Evolutionary conservation across 2,329 filamentous ascomycete species (phyloP).

Genomic region (Uncinocarpus reesii): DNA sequence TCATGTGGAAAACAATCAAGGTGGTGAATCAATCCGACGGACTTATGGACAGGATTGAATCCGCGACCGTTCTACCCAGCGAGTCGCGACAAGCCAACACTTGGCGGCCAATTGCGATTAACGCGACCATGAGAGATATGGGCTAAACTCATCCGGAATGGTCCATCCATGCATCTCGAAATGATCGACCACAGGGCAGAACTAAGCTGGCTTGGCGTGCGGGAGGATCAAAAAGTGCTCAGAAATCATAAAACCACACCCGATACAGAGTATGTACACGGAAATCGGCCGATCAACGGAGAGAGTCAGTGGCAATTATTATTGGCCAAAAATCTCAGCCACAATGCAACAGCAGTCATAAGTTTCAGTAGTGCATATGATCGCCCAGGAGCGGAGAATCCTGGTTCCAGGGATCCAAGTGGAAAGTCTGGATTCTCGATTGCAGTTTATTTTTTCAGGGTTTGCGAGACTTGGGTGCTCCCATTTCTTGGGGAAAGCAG

Average conservation of each 20-base stretch:
- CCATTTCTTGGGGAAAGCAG: background rate
- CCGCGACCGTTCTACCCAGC: constrained; percentile 10
- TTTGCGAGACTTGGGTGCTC: constrained; percentile 8
- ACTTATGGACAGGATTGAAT: constrained; percentile 6
- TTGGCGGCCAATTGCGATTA: constrained; percentile 7
- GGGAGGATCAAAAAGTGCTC: background rate
- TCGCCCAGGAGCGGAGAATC: constrained; percentile 11
- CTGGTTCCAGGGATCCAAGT: constrained; percentile 9
- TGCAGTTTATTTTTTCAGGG: constrained; percentile 11
- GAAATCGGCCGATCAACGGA: constrained; percentile 14
- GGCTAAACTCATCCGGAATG: background rate
- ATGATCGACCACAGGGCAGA: constrained; percentile 11
- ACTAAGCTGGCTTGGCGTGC: background rate
- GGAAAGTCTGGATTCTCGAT: constrained; percentile 4
- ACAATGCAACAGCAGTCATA: constrained; percentile 11
- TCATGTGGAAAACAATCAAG: background rate
- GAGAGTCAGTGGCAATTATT: background rate
- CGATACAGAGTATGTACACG: background rate
- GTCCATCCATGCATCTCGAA: background rate
- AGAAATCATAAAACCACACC: background rate
- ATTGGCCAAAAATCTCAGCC: constrained; percentile 13
- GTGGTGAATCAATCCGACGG: constrained; percentile 6
- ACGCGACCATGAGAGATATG: background rate
- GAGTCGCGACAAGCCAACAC: constrained; percentile 11
- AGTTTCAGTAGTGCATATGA: constrained; percentile 14